These are phyloP conservation scores for Amauroascus verrucosus DNA, from an alignment of 2,329 filamentous ascomycete species.

Conservation along the genomic window DNA sequence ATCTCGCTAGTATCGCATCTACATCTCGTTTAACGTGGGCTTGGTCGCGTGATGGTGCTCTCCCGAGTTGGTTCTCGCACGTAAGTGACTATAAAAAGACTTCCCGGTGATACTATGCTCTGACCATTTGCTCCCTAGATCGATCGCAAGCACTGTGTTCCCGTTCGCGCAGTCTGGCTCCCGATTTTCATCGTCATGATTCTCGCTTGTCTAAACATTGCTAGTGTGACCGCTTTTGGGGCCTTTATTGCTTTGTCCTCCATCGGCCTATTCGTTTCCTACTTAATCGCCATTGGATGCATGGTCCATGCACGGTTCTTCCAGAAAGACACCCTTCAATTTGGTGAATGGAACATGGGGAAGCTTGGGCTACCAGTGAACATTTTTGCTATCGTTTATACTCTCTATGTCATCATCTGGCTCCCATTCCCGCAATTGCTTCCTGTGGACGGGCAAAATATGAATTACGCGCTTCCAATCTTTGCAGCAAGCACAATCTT, in stretches of 20 bases:
- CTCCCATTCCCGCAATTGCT: constrained; percentile 28
- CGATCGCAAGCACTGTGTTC: constrained; percentile 26
- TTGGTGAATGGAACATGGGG: constrained; percentile 28
- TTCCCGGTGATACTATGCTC: constrained; percentile 10
- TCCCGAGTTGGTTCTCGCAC: constrained; percentile 33
- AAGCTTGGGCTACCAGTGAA: constrained; percentile 26
- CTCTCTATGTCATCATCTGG: constrained; percentile 25
- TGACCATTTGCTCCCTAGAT: constrained; percentile 22
- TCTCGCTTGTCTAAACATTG: constrained; percentile 34
- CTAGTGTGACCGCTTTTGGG: constrained; percentile 30
- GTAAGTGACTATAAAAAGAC: constrained; percentile 13
- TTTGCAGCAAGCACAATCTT: constrained; percentile 20
- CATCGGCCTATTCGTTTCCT: constrained; percentile 31
- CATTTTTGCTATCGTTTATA: constrained; percentile 28
- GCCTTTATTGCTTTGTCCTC: constrained; percentile 34
- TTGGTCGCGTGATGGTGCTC: constrained; percentile 40
- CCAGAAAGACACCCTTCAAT: constrained; percentile 15
- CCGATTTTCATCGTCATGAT: constrained; percentile 26
- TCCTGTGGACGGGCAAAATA: constrained; percentile 29
- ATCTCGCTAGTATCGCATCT: constrained; percentile 38
- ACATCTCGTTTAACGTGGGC: constrained; percentile 42
- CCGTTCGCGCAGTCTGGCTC: constrained; percentile 31
- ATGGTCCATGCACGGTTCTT: constrained; percentile 29
- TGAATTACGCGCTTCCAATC: constrained; percentile 33
- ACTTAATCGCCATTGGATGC: constrained; percentile 31